Evolutionary conservation across 768 basidiomycete species (phyloP), one percentile per base, ranked within the genome.

Genomic region (Strobilomyces dryophilus): DNA sequence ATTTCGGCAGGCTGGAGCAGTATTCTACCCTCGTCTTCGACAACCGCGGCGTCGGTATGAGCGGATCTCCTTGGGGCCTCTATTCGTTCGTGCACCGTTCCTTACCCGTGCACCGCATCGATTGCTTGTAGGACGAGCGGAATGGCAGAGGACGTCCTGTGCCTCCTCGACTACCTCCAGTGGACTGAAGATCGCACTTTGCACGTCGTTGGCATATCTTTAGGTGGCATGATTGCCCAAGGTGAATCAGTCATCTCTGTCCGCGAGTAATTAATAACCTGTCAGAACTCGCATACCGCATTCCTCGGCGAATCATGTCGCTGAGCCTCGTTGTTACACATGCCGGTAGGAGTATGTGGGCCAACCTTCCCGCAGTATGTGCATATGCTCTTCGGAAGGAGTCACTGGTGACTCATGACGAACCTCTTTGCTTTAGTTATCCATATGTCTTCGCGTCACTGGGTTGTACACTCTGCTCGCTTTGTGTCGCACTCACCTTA

Each of bases 151-250:
- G 91, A 93, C 56, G 74, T 74, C 6, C 68, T 90, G 26, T 78
- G 74, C 11, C 74, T 92, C 5, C 73, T 93, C 5, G 78, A 92
- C 59, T 79, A 81, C 57, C 57, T 93, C 7, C 84, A 80, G 2
- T 93, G 90, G 89, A 89, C 79, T 0, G 74, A 65, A 8, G 69
- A 79, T 9, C 78, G 79, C 5, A 76, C 78, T 45, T 41, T 93
- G 6, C 84, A 92, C 60, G 68, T 92, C 32, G 84, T 92, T 20
- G 87, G 91, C 8, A 70, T 81, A 21, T 90, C 87, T 36, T 67
- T 93, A 5, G 91, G 91, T 2, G 90, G 90, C 5, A 92, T 92
- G 90, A 89, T 90, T 47, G 81, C 87, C 0, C 86, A 89, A 71
- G 85, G 87, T 37, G 15, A 11, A 12, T 57, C 36, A 21, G n/a